phyloP scores from a whole-genome alignment of 1,139 yeast species.

The Blastobotrys indianensis region DNA sequence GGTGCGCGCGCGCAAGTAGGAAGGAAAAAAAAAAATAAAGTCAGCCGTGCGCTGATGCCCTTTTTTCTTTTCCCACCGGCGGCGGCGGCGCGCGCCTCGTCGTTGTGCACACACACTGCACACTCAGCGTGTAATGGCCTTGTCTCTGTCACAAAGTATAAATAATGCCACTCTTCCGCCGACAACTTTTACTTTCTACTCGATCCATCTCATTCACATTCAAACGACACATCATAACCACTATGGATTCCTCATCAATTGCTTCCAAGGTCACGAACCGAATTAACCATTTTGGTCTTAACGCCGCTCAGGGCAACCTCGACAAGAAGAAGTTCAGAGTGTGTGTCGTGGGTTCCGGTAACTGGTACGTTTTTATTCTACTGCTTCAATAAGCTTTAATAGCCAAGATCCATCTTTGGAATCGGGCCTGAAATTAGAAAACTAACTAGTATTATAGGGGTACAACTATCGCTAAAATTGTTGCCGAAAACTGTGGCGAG shows the following conservation, averaged over 20 bases:
- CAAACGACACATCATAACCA: not conserved
- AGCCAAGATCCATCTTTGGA: no score
- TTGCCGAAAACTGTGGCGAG: slow-evolving; percentile 75
- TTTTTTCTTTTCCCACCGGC: no score
- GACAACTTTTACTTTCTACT: not conserved
- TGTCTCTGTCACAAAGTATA: slow-evolving; percentile 3
- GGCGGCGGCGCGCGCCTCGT: no score
- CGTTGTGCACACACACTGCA: no score
- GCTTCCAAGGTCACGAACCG: slow-evolving; percentile 13
- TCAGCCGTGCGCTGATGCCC: not conserved
- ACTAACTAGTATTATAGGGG: slow-evolving; percentile 38
- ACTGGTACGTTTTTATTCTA: slow-evolving; percentile 35
- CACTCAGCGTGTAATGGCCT: not conserved
- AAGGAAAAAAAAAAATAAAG: not conserved
- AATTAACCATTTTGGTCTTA: slow-evolving; percentile 13
- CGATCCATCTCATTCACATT: not conserved
- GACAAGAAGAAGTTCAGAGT: slow-evolving; percentile 24
- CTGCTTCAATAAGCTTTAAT: not conserved
- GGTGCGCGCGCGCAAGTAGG: no score
- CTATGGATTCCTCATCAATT: slow-evolving; percentile 2
- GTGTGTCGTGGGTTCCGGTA: slow-evolving; percentile 41
- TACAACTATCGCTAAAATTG: slow-evolving; percentile 88
- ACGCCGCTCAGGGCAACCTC: slow-evolving; percentile 5
- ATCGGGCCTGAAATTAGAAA: no score
- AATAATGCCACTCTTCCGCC: slow-evolving; percentile 9